phyloP scores from a whole-genome alignment of 2,329 filamentous ascomycete species.

The Diplodia mutila region DNA sequence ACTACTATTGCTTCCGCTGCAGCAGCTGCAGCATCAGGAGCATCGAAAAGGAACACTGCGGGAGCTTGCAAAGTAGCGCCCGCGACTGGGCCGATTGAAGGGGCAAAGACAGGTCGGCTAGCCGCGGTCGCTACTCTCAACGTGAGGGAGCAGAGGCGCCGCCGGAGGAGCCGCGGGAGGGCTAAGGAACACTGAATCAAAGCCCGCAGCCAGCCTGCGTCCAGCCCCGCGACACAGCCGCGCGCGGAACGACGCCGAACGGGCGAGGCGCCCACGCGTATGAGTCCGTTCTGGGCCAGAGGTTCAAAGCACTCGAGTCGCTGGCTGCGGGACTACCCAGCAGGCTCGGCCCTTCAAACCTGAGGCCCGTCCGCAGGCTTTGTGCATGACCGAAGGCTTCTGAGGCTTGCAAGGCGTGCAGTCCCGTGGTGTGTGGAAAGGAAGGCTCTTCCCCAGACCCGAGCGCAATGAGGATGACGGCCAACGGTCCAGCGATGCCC shows the following conservation, averaged over 20 bases:
- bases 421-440: not conserved
- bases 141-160: not conserved
- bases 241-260: not conserved
- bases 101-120: not conserved
- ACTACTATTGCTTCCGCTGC: not conserved
- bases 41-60: not conserved
- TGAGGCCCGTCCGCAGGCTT: not conserved
- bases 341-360: not conserved
- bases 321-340: not conserved
- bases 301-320: not conserved
- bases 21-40: not conserved
- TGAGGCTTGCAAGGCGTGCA: conserved; percentile 10
- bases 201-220: not conserved
- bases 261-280: no score
- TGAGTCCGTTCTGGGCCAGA: not conserved
- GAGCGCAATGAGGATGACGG: not conserved
- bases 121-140: not conserved
- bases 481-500: not conserved
- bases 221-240: not conserved
- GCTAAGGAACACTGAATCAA: not conserved
- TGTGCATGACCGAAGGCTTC: not conserved
- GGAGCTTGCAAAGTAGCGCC: not conserved
- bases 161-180: not conserved
- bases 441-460: not conserved
- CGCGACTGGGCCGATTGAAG: not conserved